These are phyloP conservation scores for Fusarium napiforme DNA, from an alignment of 2,329 filamentous ascomycete genomes.

Conservation along the genomic window DNA sequence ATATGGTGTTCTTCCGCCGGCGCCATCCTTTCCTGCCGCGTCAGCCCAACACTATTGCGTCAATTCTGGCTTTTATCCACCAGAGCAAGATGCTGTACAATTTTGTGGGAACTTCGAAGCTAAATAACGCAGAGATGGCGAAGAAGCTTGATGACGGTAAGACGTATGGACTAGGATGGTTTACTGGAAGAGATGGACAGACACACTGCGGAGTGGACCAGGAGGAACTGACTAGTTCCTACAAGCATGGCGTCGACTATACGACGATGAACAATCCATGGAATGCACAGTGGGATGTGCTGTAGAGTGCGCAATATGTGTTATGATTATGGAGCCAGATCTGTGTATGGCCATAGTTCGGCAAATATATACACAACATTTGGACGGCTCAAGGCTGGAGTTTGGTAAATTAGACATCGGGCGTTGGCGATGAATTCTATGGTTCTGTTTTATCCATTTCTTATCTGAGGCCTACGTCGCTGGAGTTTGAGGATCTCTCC, in stretches of 20 bases:
- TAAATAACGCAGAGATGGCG: constrained; percentile 71
- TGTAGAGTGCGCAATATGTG: constrained; percentile 36
- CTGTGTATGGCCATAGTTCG: constrained; percentile 18
- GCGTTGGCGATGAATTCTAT: constrained; percentile 25
- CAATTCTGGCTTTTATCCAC: constrained; percentile 80
- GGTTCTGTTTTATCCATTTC: constrained; percentile 5
- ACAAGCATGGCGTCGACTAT: constrained; percentile 71
- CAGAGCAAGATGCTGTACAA: constrained; percentile 82
- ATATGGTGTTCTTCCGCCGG: constrained; percentile 69
- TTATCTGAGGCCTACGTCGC: background rate
- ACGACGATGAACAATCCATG: constrained; percentile 63
- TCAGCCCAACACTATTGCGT: constrained; percentile 82
- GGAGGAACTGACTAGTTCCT: constrained; percentile 74
- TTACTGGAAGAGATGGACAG: constrained; percentile 76
- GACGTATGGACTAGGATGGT: constrained; percentile 82
- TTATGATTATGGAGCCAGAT: constrained; percentile 25
- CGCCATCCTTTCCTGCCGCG: constrained; percentile 78
- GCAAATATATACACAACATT: constrained; percentile 9
- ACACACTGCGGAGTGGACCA: constrained; percentile 82
- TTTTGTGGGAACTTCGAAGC: constrained; percentile 76
- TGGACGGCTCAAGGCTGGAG: constrained; percentile 6
- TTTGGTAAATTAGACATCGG: constrained; percentile 26
- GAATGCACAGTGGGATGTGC: constrained; percentile 55
- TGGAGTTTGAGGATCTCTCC: background rate
- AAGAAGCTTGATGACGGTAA: constrained; percentile 66